phyloP scores from a whole-genome alignment of 1,284 basidiomycete species.

The Pseudozyma tsukubaensis region DNA sequence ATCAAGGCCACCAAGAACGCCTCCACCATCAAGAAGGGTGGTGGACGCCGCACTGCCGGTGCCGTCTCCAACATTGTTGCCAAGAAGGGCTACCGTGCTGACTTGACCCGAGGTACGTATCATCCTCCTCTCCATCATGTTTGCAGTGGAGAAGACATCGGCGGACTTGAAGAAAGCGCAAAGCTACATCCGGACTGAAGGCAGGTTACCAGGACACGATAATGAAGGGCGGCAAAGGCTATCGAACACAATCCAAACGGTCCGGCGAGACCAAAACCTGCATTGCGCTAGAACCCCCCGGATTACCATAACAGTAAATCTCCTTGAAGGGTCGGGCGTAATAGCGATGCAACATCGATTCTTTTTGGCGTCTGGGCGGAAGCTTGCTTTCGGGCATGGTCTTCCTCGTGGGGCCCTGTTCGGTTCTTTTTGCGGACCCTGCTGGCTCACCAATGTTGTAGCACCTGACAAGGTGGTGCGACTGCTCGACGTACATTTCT shows the following conservation, averaged over 20 bases:
- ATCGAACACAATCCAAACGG: not conserved
- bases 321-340: slow-evolving; percentile 67
- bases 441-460: slow-evolving; percentile 37
- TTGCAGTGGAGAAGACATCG: not conserved
- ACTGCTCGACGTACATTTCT: slow-evolving; percentile 39
- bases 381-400: slow-evolving; percentile 4
- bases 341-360: slow-evolving; percentile 64
- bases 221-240: not conserved
- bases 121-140: not conserved
- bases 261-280: slow-evolving; percentile 16
- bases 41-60: slow-evolving; percentile 60
- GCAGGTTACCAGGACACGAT: not conserved
- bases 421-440: slow-evolving; percentile 12
- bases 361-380: slow-evolving; percentile 25
- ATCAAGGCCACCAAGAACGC: slow-evolving; percentile 51
- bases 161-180: not conserved
- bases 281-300: slow-evolving; percentile 69
- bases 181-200: not conserved
- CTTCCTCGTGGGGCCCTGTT: slow-evolving; percentile 31
- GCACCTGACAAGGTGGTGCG: slow-evolving; percentile 19
- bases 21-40: slow-evolving; percentile 56
- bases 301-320: slow-evolving; percentile 31
- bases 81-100: slow-evolving; percentile 67
- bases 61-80: slow-evolving; percentile 61
- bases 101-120: slow-evolving; percentile 62